Conservation (phyloP, 1,284 basidiomycete species). For the Rhodotorula sp. region DNA sequence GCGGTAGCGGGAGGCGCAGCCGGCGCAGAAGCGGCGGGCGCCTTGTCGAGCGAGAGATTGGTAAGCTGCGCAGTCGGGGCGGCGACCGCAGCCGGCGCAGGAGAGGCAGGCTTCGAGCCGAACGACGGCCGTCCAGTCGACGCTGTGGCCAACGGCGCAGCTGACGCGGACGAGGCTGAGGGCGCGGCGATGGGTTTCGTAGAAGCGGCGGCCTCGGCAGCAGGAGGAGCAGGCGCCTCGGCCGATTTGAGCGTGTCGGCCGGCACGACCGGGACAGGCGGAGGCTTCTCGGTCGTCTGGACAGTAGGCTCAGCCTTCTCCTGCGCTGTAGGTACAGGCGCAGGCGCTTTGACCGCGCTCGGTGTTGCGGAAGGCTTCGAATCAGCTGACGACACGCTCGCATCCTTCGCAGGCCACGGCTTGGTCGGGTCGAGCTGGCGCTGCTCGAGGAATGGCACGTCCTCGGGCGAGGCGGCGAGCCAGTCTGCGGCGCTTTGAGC, state of each 20-base stretch:
- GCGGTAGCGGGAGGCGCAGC: neutral
- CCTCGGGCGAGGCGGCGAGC: constrained; percentile 46
- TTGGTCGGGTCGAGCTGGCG: constrained; percentile 43
- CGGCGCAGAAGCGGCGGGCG: constrained; percentile 5
- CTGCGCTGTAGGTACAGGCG: neutral
- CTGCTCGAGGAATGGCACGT: constrained; percentile 46
- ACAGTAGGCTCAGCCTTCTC: neutral
- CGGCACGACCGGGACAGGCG: neutral
- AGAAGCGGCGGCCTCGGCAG: neutral
- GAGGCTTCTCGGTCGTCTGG: no score
- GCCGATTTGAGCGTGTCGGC: no score
- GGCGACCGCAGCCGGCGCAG: neutral
- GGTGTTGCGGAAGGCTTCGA: neutral
- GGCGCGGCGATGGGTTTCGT: no score
- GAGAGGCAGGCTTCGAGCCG: neutral
- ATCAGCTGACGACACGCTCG: neutral
- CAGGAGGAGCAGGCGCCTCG: neutral
- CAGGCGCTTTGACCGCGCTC: neutral
- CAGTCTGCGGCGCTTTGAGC: constrained; percentile 50
- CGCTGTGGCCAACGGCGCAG: no score
- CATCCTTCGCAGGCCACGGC: neutral
- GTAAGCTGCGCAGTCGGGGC: neutral
- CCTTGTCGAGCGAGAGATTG: constrained; percentile 10
- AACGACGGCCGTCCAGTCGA: neutral
- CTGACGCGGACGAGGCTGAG: no score